Evolutionary conservation across 208 protist genomes (phyloP), one percentile per base, ranked within the genome.

Genomic region (Naegleria lovaniensis): DNA sequence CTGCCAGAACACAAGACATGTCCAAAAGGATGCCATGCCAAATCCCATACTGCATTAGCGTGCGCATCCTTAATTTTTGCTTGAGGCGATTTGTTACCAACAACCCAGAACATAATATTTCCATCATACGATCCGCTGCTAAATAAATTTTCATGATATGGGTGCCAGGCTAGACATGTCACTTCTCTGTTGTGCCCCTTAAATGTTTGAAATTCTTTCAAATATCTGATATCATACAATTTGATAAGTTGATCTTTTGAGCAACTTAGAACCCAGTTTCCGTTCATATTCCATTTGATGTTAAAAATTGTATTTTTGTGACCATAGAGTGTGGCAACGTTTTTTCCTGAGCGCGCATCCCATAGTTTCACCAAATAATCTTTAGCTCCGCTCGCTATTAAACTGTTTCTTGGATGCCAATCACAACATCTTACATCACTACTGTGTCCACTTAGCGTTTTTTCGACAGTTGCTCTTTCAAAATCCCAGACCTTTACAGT

Each of bases 1-100:
- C 36, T 51, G 6, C 52, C 87, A 13, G 38, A 51, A 51, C 52
- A 67, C 6, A 98, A 89, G 43, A 97, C 92, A 91, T 98, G 95
- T 33, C 97, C 97, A 25, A 98, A 85, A 29, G 97, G 97, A 90
- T 98, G 97, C 96, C 96, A 98, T 39, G 91, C 93, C 1, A 98
- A 29, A 25, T 85, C 90, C 95, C 94, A 97, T 36, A 98, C 92
- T 84, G 91, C 85, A 5, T 39, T 79, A 6, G 97, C 96, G 88
- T 98, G 96, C 43, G 95, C 95, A 29, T 85, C 76, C 1, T 83
- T n/a, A n/a, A 93, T 89, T 33, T 52, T 90, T 85, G 11, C 90
- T 33, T n/a, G 85, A 91, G 52, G 89, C 90, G 85, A 33, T 40
- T 67, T 36, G 16, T 91, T 90, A 48, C 93, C 95, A 0, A 94